These are phyloP conservation scores for Sisymbrium altissimum DNA, from an alignment of 345 rosid species.

Conservation along the genomic window DNA sequence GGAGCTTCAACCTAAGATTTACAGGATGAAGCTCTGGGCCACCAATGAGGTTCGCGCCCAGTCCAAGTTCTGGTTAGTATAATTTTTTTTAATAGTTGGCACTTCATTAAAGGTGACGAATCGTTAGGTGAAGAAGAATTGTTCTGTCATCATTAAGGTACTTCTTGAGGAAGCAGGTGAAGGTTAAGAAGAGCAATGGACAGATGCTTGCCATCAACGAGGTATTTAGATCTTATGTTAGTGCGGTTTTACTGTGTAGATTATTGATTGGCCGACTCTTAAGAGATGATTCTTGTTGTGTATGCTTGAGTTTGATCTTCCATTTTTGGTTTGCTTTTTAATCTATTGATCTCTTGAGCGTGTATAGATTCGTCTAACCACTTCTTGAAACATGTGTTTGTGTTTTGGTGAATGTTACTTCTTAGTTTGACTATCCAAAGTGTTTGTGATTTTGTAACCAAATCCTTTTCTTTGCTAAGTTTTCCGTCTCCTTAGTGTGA, in stretches of 20 bases:
- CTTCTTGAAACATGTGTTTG: background rate
- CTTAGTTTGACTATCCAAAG: no score
- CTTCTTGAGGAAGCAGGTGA: conserved; percentile 41
- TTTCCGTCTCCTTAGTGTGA: no score
- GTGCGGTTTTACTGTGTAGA: no score
- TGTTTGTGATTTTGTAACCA: background rate
- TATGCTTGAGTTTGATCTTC: no score
- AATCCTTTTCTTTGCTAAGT: no score
- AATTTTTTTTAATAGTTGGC: no score
- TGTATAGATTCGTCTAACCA: background rate
- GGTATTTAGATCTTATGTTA: background rate
- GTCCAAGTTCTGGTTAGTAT: conserved; percentile 56
- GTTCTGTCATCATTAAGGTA: conserved; percentile 30
- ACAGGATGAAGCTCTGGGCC: conserved; percentile 63
- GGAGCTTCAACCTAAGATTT: conserved; percentile 54
- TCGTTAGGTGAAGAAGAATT: no score
- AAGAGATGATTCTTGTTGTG: no score
- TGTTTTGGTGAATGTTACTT: background rate
- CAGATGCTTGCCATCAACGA: conserved; percentile 50
- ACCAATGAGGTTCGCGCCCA: conserved; percentile 57
- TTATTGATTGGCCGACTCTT: no score
- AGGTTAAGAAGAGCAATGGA: conserved; percentile 51
- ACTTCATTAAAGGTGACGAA: no score
- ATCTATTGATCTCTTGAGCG: background rate
- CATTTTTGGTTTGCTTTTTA: background rate